Evolutionary conservation across 202 grass and related monocot species (phyloP).

Genomic region (Zizania palustris): DNA sequence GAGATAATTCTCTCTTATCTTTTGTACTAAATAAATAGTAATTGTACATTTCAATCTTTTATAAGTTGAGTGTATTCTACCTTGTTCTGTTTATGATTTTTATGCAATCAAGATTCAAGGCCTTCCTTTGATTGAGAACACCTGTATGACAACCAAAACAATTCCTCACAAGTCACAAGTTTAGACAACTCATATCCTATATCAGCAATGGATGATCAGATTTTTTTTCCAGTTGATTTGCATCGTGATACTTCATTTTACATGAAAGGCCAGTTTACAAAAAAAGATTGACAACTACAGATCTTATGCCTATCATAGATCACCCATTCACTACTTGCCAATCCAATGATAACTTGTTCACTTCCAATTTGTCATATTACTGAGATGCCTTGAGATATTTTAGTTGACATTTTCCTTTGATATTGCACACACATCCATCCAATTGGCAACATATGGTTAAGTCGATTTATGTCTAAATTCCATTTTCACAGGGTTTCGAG

Average conservation of each 20-base stretch:
- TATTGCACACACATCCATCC: slow-evolving; percentile 2
- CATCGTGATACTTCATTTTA: slow-evolving; percentile 36
- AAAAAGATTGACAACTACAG: slow-evolving; percentile 33
- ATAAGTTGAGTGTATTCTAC: not conserved
- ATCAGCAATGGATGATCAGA: slow-evolving; percentile 26
- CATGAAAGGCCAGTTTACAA: slow-evolving; percentile 35
- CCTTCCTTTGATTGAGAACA: not conserved
- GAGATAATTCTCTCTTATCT: not conserved
- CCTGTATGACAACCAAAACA: slow-evolving; percentile 21
- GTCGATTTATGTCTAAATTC: slow-evolving; percentile 25
- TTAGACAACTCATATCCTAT: slow-evolving; percentile 25
- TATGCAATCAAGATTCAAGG: slow-evolving; percentile 16
- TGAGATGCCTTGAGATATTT: slow-evolving; percentile 33
- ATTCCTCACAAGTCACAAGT: not conserved
- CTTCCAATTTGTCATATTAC: slow-evolving; percentile 32
- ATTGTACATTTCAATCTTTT: not conserved
- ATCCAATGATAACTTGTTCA: slow-evolving; percentile 26
- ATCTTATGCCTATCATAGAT: slow-evolving; percentile 27
- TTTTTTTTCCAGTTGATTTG: slow-evolving; percentile 30
- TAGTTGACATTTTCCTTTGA: slow-evolving; percentile 21
- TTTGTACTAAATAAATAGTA: slow-evolving; percentile 2
- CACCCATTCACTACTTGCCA: slow-evolving; percentile 34
- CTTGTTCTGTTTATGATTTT: not conserved
- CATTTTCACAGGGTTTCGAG: slow-evolving; percentile 71
- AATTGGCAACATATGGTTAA: slow-evolving; percentile 19